Base-by-base conservation (phyloP, 352 stramenopile genomes). In the Globisporangium takayamanum region DNA sequence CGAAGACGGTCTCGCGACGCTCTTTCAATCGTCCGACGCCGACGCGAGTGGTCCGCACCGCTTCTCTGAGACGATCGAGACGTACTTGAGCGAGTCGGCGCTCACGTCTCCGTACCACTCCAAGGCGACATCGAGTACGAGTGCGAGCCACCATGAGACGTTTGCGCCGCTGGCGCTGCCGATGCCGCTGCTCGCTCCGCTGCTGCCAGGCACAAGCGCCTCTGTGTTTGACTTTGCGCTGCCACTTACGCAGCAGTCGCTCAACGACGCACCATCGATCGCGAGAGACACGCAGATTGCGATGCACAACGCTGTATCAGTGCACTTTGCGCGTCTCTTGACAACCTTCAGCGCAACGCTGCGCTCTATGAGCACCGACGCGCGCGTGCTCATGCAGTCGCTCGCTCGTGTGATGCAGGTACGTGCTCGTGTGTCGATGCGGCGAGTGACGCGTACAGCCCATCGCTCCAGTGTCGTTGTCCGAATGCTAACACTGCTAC, bases 331-430 rank as follows among this genome's bases (percentile, higher is more conserved):
- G 15, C 54, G 66, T 7, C 50, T 89, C 20, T 18, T 89, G n/a
- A 60, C 62, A 11, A 66, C 80, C 45, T 63, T 86, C 36, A 72
- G 63, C 15, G 67, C 41, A 46, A 76, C 65, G 25, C 36, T 88
- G 14, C 66, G 63, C 18, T 67, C 57, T 12, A 50, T 64, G 37
- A 66, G 69, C 33, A 44, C 30, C 15, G 76, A 69, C 39, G 30
- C 59, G 36, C 55, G 64, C 18, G 65, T 63, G 66, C 57, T 61
- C 50, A 72, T 81, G 53, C 65, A 54, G 7, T 33, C 76, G 20
- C 57, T 84, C 20, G 59, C 68, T 33, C 71, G 70, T 18, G 69
- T 63, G 30, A 50, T 84, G 45, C 64, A 81, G 60, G 74, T 84
- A 69, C 69, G 74, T 53, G 11, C 41, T 30, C 14, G 10, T 51